Evolutionary conservation across 306 rosid species (phyloP).

Genomic region (Cucumis cinereus): DNA sequence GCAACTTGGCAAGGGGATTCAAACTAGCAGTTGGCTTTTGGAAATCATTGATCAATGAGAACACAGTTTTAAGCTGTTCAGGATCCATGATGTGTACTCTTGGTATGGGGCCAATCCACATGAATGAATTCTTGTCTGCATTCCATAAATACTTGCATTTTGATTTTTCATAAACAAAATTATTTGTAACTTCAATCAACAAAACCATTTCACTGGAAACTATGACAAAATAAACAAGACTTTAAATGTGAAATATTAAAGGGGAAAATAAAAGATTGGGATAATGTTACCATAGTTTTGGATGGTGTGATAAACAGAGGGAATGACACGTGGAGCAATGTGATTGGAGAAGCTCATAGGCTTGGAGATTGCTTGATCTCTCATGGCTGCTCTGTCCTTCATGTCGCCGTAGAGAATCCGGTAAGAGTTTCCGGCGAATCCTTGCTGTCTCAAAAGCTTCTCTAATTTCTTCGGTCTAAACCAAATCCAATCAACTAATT

Average conservation of each 20-base stretch:
- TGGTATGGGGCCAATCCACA: not conserved
- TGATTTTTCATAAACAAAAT: no score
- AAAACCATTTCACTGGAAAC: no score
- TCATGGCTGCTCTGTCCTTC: constrained; percentile 5
- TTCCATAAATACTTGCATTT: no score
- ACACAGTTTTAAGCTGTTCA: not conserved
- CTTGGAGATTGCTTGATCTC: constrained; percentile 12
- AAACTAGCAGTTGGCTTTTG: not conserved
- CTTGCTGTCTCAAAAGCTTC: constrained; percentile 18
- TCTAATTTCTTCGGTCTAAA: constrained; percentile 18
- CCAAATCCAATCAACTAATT: constrained; percentile 20
- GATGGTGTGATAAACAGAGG: not conserved
- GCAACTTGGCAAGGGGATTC: not conserved
- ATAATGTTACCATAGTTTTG: not conserved
- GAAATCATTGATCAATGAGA: not conserved
- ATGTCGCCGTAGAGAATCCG: constrained; percentile 20
- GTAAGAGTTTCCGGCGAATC: constrained; percentile 22
- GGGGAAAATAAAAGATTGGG: not conserved
- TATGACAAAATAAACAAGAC: no score
- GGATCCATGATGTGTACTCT: not conserved
- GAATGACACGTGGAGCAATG: not conserved
- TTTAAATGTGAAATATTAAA: no score
- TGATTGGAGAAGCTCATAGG: constrained; percentile 20
- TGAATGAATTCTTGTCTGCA: not conserved
- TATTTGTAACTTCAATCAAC: no score